phyloP scores from a whole-genome alignment of 2,329 filamentous ascomycete species.

The Cercospora brassicicola region DNA sequence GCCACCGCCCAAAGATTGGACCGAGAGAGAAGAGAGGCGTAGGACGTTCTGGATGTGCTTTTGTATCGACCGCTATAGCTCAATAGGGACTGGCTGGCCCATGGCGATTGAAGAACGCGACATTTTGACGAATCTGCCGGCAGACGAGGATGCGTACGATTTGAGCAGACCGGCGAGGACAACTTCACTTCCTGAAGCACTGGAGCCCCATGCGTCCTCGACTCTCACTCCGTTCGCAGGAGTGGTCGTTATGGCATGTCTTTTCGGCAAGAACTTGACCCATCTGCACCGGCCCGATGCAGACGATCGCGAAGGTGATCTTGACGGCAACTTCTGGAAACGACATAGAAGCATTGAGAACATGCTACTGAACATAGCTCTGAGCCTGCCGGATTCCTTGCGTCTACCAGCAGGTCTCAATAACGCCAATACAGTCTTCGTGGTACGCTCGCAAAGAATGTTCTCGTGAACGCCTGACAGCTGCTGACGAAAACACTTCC shows the following conservation, averaged over 20 bases:
- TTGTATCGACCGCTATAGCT: constrained; percentile 85
- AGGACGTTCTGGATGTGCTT: constrained; percentile 96
- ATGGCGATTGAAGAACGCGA: constrained; percentile 92
- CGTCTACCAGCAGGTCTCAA: constrained; percentile 74
- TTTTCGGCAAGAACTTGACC: constrained; percentile 87
- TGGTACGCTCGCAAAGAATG: constrained; percentile 36
- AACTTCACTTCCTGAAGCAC: constrained; percentile 66
- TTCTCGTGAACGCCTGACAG: neutral
- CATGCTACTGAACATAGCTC: constrained; percentile 80
- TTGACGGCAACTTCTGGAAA: constrained; percentile 95
- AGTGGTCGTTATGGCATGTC: constrained; percentile 78
- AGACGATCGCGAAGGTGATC: constrained; percentile 79
- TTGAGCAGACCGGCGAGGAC: constrained; percentile 74
- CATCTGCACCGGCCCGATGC: constrained; percentile 85
- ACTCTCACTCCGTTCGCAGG: constrained; percentile 76
- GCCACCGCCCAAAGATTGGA: constrained; percentile 85
- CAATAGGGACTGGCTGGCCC: constrained; percentile 95
- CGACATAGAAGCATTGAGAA: constrained; percentile 87
- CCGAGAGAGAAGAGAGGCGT: constrained; percentile 84
- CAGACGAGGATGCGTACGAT: constrained; percentile 80
- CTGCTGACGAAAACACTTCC: neutral
- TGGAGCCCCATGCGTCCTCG: constrained; percentile 69
- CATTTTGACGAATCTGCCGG: constrained; percentile 80
- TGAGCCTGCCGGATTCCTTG: constrained; percentile 76
- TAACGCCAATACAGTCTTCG: constrained; percentile 84